Evolutionary conservation across 176 grass and related monocot species (phyloP).

Genomic region (Zizania latifolia): DNA sequence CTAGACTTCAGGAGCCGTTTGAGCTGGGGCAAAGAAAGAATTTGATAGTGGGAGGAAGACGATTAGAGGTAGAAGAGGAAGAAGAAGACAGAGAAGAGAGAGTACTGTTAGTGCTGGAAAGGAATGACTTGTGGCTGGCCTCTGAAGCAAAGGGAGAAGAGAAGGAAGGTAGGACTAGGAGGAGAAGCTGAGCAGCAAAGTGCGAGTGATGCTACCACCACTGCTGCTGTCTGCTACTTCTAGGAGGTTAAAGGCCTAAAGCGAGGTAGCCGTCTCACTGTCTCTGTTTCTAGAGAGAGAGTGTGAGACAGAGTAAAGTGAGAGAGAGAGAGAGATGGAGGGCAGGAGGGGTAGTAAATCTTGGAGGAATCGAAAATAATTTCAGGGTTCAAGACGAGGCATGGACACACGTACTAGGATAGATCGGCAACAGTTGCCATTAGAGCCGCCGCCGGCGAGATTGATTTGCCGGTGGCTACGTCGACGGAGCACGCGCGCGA

Average conservation of each 20-base stretch:
- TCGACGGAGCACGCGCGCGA: too few species aligned
- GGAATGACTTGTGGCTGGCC: conserved; percentile 19
- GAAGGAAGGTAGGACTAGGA: neutral
- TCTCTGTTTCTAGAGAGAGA: neutral
- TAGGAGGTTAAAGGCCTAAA: conserved; percentile 30
- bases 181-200: neutral
- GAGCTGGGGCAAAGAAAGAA: neutral
- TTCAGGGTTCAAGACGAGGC: too few species aligned
- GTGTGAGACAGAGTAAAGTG: neutral
- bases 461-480: too few species aligned
- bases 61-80: neutral
- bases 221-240: conserved; percentile 26
- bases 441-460: too few species aligned
- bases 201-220: conserved; percentile 19
- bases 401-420: too few species aligned
- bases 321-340: neutral
- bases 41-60: neutral
- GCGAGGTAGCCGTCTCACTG: neutral
- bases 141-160: conserved; percentile 27
- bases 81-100: too few species aligned
- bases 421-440: too few species aligned
- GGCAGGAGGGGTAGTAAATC: neutral
- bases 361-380: too few species aligned
- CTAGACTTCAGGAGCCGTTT: neutral
- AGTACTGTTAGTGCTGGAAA: neutral